phyloP scores from a whole-genome alignment of 371 early-diverging fungal genomes.

The Rhizopus delemar region DNA sequence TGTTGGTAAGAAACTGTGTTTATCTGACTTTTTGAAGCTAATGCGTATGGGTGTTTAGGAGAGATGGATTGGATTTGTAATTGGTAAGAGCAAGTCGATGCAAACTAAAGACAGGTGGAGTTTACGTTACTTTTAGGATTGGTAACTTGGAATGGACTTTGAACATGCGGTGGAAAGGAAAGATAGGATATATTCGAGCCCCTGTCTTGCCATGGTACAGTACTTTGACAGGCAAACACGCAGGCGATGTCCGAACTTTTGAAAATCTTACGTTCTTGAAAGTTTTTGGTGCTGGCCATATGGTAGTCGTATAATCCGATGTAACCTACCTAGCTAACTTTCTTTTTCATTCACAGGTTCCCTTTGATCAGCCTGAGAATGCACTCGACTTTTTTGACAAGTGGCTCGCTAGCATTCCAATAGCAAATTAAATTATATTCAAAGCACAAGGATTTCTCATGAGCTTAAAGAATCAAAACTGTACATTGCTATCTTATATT shows the following conservation, averaged over 20 bases:
- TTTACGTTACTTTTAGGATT: conserved; percentile 36
- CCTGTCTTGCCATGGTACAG: conserved; percentile 52
- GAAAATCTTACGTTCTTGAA: conserved; percentile 79
- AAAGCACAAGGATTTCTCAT: too few relatives aligned
- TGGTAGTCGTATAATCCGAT: conserved; percentile 43
- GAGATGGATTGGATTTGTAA: conserved; percentile 36
- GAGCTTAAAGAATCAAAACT: too few relatives aligned
- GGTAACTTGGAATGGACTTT: conserved; percentile 88
- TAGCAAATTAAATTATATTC: too few relatives aligned
- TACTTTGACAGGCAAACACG: conserved; percentile 38
- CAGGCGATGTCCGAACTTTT: conserved; percentile 71
- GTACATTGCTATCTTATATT: too few relatives aligned
- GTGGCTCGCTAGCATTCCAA: too few relatives aligned
- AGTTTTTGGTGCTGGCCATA: conserved; percentile 86
- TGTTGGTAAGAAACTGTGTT: conserved; percentile 26
- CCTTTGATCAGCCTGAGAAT: conserved; percentile 36
- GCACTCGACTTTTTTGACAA: too few relatives aligned
- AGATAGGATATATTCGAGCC: conserved; percentile 61
- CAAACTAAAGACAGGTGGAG: too few relatives aligned
- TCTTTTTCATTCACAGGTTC: conserved; percentile 35
- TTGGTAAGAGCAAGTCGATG: conserved; percentile 15
- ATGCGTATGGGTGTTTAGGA: too few relatives aligned
- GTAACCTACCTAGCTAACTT: not conserved
- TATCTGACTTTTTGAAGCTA: too few relatives aligned
- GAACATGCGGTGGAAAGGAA: conserved; percentile 78